These are phyloP conservation scores for Trichophyton rubrum DNA, from an alignment of 2,329 filamentous ascomycete genomes.

Conservation along the genomic window DNA sequence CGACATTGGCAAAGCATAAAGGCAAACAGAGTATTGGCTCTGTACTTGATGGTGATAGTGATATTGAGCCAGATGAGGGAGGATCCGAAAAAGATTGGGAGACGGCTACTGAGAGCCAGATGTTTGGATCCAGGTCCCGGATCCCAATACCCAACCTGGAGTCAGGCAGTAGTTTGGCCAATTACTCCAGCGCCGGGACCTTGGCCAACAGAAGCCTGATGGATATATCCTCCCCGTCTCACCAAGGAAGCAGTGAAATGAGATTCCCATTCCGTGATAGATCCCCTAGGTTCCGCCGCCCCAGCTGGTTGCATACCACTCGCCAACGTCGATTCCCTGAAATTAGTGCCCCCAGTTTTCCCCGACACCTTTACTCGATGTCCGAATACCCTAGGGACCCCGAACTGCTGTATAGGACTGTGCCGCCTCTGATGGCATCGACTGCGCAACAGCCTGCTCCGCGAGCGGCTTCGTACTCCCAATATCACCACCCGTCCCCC, in stretches of 20 bases:
- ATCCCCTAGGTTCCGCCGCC: neutral
- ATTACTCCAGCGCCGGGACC: slow-evolving; percentile 17
- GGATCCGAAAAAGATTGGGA: slow-evolving; percentile 18
- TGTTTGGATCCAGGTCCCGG: slow-evolving; percentile 8
- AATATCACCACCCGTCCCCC: slow-evolving; percentile 13
- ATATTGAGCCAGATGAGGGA: slow-evolving; percentile 4
- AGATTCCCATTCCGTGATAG: neutral
- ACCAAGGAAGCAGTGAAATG: neutral
- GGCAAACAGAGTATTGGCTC: neutral
- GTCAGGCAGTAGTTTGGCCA: slow-evolving; percentile 18
- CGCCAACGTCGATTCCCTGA: neutral
- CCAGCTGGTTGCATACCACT: neutral
- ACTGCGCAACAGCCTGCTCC: slow-evolving; percentile 9
- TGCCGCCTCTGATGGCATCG: slow-evolving; percentile 10
- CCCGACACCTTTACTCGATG: slow-evolving; percentile 1
- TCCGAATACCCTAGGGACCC: neutral
- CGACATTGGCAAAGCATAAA: neutral
- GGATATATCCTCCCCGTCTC: neutral
- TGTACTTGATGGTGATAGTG: neutral
- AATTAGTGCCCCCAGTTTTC: neutral
- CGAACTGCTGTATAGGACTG: neutral
- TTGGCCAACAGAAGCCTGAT: slow-evolving; percentile 7
- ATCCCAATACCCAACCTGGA: slow-evolving; percentile 6
- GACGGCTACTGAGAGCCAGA: slow-evolving; percentile 16
- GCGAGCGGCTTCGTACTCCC: slow-evolving; percentile 2